Base-by-base conservation (phyloP, 371 early-diverging fungal species). In the Parasitella parasitica region DNA sequence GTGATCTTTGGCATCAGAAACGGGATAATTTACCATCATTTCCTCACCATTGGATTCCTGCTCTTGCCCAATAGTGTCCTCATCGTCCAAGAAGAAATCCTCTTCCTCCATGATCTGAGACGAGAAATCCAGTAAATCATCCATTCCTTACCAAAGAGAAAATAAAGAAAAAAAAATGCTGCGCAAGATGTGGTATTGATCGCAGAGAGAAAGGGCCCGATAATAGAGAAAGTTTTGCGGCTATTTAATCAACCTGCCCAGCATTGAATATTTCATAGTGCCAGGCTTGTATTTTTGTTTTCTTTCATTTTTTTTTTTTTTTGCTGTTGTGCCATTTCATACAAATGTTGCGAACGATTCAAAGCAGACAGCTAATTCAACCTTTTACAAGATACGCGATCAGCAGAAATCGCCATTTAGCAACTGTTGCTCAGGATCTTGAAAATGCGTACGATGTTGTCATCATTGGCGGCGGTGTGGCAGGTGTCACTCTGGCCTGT, bases 391-490 rank as follows among this genome's bases (percentile, higher is more conserved):
- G 28, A 48, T 28, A 38, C 39, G 43, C 39, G 34, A 27, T 52
- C 4, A 50, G 27, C 6, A 56, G n/a, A 46, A 7, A 22, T 20
- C 61, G 66, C 18, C 27, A 13, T 12, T 53, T 70, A n/a, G 71
- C 71, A 28, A 66, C 75, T 27, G 38, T 57, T 9, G 36, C 57
- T 2, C 18, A 60, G 5, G 61, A 67, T 37, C 28, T 72, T n/a
- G 62, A 72, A 24, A 69, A 82, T 55, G 70, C 75, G 6, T 91
- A 89, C 55, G 93, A 92, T 59, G 77, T 91, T 9, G 90, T 89
- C 28, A 91, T 97, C 70, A 90, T 97, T n/a, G 97, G 97, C 18
- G 95, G 94, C 39, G 97, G 97, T n/a, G 88, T 93, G 24, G 89
- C 93, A 24, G 97, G 97, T 32, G 87, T 87, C 15, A 90, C 94